Evolutionary conservation across 2,329 filamentous ascomycete genomes (phyloP).

Genomic region (Pestalotiopsis sp.): DNA sequence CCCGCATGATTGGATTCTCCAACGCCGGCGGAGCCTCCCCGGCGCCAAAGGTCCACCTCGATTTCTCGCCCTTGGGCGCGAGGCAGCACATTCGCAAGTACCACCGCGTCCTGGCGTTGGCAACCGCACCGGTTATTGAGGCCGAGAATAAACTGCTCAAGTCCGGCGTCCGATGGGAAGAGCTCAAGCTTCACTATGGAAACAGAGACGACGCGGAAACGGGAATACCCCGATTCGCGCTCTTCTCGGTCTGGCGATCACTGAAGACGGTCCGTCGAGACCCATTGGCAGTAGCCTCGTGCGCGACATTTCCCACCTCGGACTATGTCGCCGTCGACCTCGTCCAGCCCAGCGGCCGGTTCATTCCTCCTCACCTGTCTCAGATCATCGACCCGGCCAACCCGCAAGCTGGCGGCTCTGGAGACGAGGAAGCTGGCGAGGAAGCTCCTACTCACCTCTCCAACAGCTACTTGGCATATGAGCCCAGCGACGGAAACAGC

Average conservation of each 20-base stretch:
- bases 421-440: constrained; percentile 9
- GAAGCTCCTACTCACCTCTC: background rate
- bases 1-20: background rate
- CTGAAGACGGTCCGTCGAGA: constrained; percentile 21
- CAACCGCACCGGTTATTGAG: constrained; percentile 22
- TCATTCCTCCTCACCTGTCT: background rate
- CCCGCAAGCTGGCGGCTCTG: constrained; percentile 11
- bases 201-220: background rate
- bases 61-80: constrained; percentile 30
- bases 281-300: constrained; percentile 20
- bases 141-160: constrained; percentile 20
- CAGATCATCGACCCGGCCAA: background rate
- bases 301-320: constrained; percentile 14
- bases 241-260: constrained; percentile 23
- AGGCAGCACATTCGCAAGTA: constrained; percentile 28
- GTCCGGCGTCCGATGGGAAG: background rate
- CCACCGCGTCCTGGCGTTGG: constrained; percentile 22
- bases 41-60: constrained; percentile 31
- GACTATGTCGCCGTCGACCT: constrained; percentile 21
- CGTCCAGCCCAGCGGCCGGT: background rate
- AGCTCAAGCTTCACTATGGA: constrained; percentile 17
- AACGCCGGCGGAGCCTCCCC: constrained; percentile 23
- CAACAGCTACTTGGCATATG: constrained; percentile 6
- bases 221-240: constrained; percentile 19
- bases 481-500: constrained; percentile 15